A percentile compares a stretch with the other conserved stretches of the same genome.
Conservation (phyloP, 1,139 yeast genomes). For the Nadsonia starkeyi-henricii region DNA sequence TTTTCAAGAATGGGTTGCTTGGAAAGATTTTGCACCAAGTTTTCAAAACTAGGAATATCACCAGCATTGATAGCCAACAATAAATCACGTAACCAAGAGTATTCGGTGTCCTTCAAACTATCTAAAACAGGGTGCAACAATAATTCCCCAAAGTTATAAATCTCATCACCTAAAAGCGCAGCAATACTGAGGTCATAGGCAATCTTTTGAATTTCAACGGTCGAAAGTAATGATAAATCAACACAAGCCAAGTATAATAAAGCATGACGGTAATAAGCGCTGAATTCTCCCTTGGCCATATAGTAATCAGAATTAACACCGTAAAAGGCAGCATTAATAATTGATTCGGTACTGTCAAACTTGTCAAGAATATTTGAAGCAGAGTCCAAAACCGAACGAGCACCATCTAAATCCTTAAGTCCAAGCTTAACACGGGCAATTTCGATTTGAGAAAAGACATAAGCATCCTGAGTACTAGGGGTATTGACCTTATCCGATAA, state of each 20-base stretch:
- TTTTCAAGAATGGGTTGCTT: slow-evolving; percentile 48
- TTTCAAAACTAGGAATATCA: slow-evolving; percentile 48
- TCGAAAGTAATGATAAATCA: slow-evolving; percentile 36
- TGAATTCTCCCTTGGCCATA: slow-evolving; percentile 65
- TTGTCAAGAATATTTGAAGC: slow-evolving; percentile 45
- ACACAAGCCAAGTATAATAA: slow-evolving; percentile 51
- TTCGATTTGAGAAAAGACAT: slow-evolving; percentile 59
- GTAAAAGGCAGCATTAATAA: slow-evolving; percentile 72
- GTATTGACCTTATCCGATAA: slow-evolving; percentile 37
- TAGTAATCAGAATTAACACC: slow-evolving; percentile 66
- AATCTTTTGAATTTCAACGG: slow-evolving; percentile 40
- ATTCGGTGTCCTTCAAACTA: slow-evolving; percentile 37
- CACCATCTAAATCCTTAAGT: slow-evolving; percentile 43
- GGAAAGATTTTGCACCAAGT: slow-evolving; percentile 30
- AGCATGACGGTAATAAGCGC: slow-evolving; percentile 59
- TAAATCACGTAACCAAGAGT: slow-evolving; percentile 62
- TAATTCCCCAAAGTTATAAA: slow-evolving; percentile 92
- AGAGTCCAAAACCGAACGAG: slow-evolving; percentile 56
- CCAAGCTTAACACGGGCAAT: slow-evolving; percentile 57
- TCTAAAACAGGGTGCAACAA: slow-evolving; percentile 75
- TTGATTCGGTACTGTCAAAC: slow-evolving; percentile 48
- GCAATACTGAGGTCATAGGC: slow-evolving; percentile 77
- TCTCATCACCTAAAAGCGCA: slow-evolving; percentile 81
- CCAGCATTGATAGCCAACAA: slow-evolving; percentile 67
- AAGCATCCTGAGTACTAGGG: slow-evolving; percentile 32